phyloP scores from a whole-genome alignment of 192 early-diverging fungal species.

The Podila horticola region DNA sequence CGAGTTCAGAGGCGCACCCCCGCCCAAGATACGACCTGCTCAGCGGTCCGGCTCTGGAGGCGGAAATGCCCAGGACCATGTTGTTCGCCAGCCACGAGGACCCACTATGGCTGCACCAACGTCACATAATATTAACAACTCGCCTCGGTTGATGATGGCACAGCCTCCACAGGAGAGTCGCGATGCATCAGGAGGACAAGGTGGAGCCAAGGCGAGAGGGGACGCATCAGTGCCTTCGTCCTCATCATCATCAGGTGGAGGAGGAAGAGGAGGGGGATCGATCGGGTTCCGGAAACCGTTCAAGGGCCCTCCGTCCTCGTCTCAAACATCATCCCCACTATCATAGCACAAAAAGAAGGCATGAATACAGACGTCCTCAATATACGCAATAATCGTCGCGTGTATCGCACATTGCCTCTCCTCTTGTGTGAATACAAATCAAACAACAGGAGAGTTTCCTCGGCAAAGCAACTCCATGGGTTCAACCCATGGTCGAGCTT shows the following conservation, averaged over 20 bases:
- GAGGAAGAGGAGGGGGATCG: no score
- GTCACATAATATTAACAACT: not conserved
- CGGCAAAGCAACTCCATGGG: no score
- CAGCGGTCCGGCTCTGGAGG: not conserved
- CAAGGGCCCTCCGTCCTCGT: constrained; percentile 3
- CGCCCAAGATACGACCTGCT: not conserved
- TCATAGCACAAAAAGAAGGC: not conserved
- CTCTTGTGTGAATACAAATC: no score
- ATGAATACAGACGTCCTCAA: not conserved
- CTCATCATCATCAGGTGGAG: not conserved
- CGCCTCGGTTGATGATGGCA: not conserved
- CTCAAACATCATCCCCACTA: not conserved
- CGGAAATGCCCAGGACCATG: not conserved
- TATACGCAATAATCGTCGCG: no score
- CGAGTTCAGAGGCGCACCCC: constrained; percentile 21
- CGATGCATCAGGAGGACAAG: not conserved
- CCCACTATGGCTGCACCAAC: not conserved
- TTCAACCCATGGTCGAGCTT: no score
- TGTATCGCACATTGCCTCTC: no score
- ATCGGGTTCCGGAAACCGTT: constrained; percentile 25
- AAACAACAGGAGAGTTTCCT: no score
- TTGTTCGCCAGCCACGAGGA: constrained; percentile 37
- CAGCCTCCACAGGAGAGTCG: not conserved
- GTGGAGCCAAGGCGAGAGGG: not conserved
- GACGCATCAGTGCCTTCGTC: not conserved